Percentiles rank a stretch among this genome's conserved stretches.
Evolutionary conservation across 2,329 filamentous ascomycete genomes (phyloP).

Genomic region (Fusarium palustre): DNA sequence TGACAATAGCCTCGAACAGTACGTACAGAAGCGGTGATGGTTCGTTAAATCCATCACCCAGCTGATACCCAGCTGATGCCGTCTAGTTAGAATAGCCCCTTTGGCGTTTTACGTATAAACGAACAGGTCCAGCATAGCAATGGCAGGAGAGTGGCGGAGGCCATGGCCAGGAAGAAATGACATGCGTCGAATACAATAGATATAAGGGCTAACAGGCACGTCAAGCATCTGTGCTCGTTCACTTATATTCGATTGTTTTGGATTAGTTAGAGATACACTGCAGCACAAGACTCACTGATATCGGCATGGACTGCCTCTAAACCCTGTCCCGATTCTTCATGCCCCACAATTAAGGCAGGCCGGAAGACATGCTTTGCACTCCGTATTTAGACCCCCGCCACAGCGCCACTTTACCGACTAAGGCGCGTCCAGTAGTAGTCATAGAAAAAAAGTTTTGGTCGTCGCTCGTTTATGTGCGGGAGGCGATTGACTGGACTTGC

Average conservation of each 20-base stretch:
- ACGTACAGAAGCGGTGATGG: conserved; percentile 34
- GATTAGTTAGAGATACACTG: neutral
- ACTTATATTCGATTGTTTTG: neutral
- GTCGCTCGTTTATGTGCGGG: conserved; percentile 1
- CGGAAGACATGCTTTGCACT: conserved; percentile 15
- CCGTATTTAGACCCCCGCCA: neutral
- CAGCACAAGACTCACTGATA: neutral
- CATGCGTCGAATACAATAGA: conserved; percentile 23
- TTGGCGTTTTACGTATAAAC: conserved; percentile 12
- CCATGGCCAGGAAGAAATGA: neutral
- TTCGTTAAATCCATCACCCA: conserved; percentile 39
- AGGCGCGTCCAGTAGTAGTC: conserved; percentile 29
- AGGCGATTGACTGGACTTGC: conserved; percentile 19
- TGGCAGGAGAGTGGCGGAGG: neutral
- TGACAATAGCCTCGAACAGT: conserved; percentile 22
- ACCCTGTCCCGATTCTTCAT: neutral
- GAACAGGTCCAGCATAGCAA: neutral
- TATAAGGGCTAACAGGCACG: conserved; percentile 3
- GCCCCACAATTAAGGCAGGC: conserved; percentile 24
- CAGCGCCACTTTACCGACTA: conserved; percentile 24
- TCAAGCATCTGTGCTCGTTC: neutral
- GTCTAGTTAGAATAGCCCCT: conserved; percentile 12
- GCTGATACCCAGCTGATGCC: conserved; percentile 36
- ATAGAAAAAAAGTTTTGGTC: conserved; percentile 35
- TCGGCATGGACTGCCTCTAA: no score